Conservation (phyloP, 345 rosid genomes). For the Toxicodendron radicans region DNA sequence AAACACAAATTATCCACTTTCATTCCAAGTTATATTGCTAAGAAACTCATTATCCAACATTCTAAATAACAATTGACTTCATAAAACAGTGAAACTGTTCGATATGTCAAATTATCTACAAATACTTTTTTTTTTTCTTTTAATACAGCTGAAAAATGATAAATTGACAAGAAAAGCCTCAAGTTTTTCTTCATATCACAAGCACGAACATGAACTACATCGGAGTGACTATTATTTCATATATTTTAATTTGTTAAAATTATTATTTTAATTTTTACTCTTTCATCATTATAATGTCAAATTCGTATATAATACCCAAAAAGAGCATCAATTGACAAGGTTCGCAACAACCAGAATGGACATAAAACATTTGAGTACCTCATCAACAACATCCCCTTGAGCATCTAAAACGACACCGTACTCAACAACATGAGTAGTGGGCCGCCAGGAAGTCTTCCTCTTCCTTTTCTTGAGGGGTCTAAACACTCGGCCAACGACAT, state of each 20-base stretch:
- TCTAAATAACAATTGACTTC: background rate
- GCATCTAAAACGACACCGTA: conserved; percentile 76
- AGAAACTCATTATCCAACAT: background rate
- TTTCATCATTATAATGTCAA: no score
- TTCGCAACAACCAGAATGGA: background rate
- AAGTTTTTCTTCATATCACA: no score
- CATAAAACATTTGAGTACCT: conserved; percentile 41
- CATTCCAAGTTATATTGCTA: background rate
- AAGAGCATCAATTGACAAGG: background rate
- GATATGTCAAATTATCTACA: conserved; percentile 1
- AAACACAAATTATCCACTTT: background rate
- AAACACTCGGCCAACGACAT: conserved; percentile 62
- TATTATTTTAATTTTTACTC: no score
- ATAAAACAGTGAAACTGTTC: background rate
- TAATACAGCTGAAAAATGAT: no score
- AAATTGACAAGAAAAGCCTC: no score
- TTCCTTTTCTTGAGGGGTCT: conserved; percentile 46
- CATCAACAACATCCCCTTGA: conserved; percentile 64
- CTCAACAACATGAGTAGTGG: conserved; percentile 79
- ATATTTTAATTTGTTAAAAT: no score
- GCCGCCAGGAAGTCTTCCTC: conserved; percentile 53
- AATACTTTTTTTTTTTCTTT: no score
- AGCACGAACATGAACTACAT: no score
- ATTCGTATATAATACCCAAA: background rate
- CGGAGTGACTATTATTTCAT: no score